phyloP scores from a whole-genome alignment of 2,329 filamentous ascomycete species.

The Bipolaris oryzae region DNA sequence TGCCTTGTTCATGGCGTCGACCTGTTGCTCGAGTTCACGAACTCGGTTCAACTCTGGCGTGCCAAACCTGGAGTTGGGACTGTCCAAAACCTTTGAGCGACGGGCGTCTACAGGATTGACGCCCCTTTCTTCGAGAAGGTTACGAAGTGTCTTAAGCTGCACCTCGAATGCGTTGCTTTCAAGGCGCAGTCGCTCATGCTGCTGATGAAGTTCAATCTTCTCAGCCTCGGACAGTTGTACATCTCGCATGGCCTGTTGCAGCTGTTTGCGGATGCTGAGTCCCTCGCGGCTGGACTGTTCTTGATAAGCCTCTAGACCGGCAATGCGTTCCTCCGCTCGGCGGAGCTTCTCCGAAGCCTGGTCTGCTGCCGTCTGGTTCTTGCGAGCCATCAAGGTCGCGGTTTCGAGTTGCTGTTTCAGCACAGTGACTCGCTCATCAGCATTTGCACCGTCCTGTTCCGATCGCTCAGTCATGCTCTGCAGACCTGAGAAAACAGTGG shows the following conservation, averaged over 20 bases:
- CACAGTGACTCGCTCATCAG: conserved; percentile 69
- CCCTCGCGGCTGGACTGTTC: conserved; percentile 95
- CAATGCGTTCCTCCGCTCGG: conserved; percentile 93
- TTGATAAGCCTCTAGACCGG: conserved; percentile 94
- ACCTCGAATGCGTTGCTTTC: conserved; percentile 93
- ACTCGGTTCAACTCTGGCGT: conserved; percentile 80
- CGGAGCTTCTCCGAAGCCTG: conserved; percentile 85
- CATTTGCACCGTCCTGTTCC: conserved; percentile 55
- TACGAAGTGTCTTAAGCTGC: conserved; percentile 91
- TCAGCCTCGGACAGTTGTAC: conserved; percentile 79
- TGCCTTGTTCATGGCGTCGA: conserved; percentile 74
- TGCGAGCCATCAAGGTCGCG: conserved; percentile 80
- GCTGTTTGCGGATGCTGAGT: conserved; percentile 83
- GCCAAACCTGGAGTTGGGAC: conserved; percentile 73
- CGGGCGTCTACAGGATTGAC: conserved; percentile 76
- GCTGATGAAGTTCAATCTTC: conserved; percentile 81
- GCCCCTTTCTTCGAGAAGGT: conserved; percentile 86
- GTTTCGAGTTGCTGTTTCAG: conserved; percentile 80
- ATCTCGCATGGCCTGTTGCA: conserved; percentile 84
- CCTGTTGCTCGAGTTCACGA: conserved; percentile 85
- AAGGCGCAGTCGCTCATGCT: conserved; percentile 83
- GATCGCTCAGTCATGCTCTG: conserved; percentile 71
- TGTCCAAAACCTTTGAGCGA: conserved; percentile 73
- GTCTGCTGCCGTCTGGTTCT: conserved; percentile 89
- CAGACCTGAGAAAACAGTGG: conserved; percentile 81